A percentile compares a stretch with the other conserved stretches of the same genome.
phyloP scores from a whole-genome alignment of 2,329 filamentous ascomycete species.

The Apiospora koreana region DNA sequence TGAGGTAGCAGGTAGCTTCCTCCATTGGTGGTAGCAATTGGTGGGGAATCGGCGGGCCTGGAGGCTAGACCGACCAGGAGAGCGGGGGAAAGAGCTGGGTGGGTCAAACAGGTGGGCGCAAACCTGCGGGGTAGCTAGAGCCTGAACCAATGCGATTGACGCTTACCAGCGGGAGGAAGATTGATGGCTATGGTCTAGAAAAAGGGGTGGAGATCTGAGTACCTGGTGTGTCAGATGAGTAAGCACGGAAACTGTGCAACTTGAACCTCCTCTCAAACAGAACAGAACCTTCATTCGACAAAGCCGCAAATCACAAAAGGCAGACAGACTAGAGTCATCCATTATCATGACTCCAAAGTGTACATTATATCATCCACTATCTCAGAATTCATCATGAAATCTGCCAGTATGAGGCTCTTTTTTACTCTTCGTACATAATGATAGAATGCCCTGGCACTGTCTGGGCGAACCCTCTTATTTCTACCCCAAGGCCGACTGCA shows the following conservation, averaged over 20 bases:
- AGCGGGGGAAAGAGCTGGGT: not conserved
- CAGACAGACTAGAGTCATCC: not conserved
- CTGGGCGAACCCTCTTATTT: not conserved
- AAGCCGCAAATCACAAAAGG: not conserved
- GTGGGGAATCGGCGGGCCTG: slow-evolving; percentile 2
- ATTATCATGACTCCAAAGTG: not conserved
- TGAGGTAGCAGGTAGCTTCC: not conserved
- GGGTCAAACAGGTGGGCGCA: not conserved
- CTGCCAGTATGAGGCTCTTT: not conserved
- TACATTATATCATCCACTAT: not conserved
- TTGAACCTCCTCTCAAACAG: not conserved
- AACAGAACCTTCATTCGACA: not conserved
- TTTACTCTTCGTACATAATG: too few relatives aligned
- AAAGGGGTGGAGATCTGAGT: not conserved
- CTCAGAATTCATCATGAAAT: not conserved
- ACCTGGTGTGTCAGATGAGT: not conserved
- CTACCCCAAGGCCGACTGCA: not conserved
- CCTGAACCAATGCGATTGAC: not conserved
- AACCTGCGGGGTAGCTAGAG: not conserved
- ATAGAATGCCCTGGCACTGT: not conserved
- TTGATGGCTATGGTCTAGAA: not conserved
- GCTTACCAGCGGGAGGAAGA: not conserved
- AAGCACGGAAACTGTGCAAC: not conserved
- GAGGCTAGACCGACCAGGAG: not conserved
- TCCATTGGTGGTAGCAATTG: not conserved